Percentiles rank a stretch among this genome's conserved stretches.
These are phyloP conservation scores for Solanum virginianum DNA, from an alignment of 257 asterid genomes.

Conservation along the genomic window DNA sequence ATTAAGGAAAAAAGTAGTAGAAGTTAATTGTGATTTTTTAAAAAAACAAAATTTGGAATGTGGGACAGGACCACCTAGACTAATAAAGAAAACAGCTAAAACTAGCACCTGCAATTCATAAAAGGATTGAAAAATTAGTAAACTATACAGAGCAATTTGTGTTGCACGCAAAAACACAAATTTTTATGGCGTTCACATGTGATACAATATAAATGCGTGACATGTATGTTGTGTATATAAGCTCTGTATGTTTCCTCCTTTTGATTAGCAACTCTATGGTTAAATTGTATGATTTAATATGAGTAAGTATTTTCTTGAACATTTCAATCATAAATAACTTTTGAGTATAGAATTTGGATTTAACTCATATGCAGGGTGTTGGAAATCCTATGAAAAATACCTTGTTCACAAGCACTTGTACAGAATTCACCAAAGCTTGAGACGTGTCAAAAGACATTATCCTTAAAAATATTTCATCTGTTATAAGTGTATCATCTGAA, in stretches of 20 bases:
- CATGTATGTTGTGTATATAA: neutral
- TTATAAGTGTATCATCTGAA: too few species aligned
- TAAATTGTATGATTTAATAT: neutral
- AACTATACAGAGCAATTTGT: neutral
- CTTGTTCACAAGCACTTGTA: too few species aligned
- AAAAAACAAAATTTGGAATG: neutral
- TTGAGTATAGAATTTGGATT: neutral
- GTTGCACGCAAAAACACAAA: neutral
- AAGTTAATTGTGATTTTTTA: neutral
- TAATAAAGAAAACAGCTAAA: neutral
- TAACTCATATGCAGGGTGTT: neutral
- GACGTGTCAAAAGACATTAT: too few species aligned
- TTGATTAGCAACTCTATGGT: neutral
- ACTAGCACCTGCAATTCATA: neutral
- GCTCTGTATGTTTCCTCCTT: neutral
- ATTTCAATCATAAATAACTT: neutral
- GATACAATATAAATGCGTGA: neutral
- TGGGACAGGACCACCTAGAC: neutral
- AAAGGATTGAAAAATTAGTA: neutral
- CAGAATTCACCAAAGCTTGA: too few species aligned
- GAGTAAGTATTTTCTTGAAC: neutral
- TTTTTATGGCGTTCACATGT: neutral
- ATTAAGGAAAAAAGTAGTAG: neutral
- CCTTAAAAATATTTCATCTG: too few species aligned
- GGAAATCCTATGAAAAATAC: too few species aligned